phyloP scores from a whole-genome alignment of 108 stramenopile genomes.

The Fragilaria crotonensis region DNA sequence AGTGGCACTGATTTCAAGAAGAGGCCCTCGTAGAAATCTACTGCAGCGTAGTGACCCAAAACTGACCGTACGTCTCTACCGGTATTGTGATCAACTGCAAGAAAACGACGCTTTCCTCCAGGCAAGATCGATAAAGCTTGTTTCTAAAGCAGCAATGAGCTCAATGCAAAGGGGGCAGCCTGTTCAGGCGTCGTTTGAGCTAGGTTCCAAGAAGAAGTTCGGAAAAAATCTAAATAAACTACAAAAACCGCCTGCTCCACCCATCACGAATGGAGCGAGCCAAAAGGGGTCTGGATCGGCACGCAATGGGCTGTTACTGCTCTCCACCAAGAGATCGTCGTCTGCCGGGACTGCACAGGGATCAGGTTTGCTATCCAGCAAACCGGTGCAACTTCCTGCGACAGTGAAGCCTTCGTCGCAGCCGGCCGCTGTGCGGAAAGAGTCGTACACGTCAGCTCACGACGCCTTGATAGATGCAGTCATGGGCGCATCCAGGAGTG shows the following conservation, averaged over 20 bases:
- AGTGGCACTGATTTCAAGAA: not conserved
- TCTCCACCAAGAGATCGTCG: constrained; percentile 62
- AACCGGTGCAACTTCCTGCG: constrained; percentile 20
- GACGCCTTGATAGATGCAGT: constrained; percentile 38
- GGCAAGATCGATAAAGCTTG: not conserved
- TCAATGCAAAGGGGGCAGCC: not conserved
- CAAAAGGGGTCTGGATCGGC: constrained; percentile 14
- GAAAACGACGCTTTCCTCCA: not conserved
- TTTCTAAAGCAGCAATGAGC: not conserved
- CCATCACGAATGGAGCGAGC: constrained; percentile 21
- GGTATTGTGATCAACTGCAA: not conserved
- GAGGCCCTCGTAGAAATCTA: not conserved
- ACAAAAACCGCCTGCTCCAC: constrained; percentile 54
- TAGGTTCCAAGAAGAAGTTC: constrained; percentile 59
- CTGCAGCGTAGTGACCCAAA: not conserved
- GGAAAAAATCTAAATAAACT: constrained; percentile 85
- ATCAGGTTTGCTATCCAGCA: constrained; percentile 14
- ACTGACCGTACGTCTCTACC: not conserved
- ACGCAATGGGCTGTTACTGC: constrained; percentile 66
- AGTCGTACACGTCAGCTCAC: constrained; percentile 33
- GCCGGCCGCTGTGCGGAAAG: constrained; percentile 19
- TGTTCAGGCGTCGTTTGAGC: not conserved
- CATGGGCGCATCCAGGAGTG: constrained; percentile 23
- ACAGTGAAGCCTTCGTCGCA: constrained; percentile 17
- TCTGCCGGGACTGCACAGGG: constrained; percentile 9